phyloP scores from a whole-genome alignment of 2,329 filamentous ascomycete genomes.

The Parascedosporium putredinis region DNA sequence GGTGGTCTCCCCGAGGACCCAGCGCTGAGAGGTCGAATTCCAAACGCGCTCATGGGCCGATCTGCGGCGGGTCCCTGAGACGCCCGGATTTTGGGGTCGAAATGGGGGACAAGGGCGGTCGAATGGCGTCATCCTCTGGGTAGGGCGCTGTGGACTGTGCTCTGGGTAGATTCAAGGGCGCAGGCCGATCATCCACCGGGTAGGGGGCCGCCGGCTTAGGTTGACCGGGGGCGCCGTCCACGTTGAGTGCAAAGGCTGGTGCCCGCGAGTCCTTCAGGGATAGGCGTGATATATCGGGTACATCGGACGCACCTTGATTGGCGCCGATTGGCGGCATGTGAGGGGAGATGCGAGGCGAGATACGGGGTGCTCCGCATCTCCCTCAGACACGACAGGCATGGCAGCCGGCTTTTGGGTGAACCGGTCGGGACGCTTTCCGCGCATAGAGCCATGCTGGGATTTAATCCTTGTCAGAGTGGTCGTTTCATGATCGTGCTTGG shows the following conservation, averaged over 20 bases:
- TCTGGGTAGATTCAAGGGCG: constrained; percentile 32
- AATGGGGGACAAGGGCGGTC: constrained; percentile 27
- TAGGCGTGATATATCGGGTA: constrained; percentile 29
- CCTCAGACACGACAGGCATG: constrained; percentile 41
- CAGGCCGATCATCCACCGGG: constrained; percentile 55
- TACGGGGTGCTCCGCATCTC: constrained; percentile 13
- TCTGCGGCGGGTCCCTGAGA: constrained; percentile 37
- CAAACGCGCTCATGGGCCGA: constrained; percentile 41
- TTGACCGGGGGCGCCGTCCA: constrained; percentile 25
- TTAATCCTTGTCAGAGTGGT: constrained; percentile 83
- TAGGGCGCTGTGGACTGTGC: constrained; percentile 40
- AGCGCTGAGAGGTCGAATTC: constrained; percentile 36
- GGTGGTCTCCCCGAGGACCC: constrained; percentile 6
- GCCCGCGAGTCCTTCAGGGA: constrained; percentile 23
- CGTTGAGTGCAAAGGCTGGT: constrained; percentile 41
- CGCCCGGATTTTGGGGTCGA: constrained; percentile 37
- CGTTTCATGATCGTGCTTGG: constrained; percentile 85
- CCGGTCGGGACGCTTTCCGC: constrained; percentile 49
- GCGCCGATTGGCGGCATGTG: constrained; percentile 13
- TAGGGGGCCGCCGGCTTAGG: constrained; percentile 56
- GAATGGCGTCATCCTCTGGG: constrained; percentile 38
- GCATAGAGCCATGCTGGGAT: constrained; percentile 62
- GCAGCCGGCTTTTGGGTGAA: constrained; percentile 34
- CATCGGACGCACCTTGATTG: constrained; percentile 9
- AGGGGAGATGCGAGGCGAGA: constrained; percentile 12